These are phyloP conservation scores for Lasiosphaeriaceae sp. DNA, from an alignment of 495 filamentous ascomycete genomes.

Conservation along the genomic window DNA sequence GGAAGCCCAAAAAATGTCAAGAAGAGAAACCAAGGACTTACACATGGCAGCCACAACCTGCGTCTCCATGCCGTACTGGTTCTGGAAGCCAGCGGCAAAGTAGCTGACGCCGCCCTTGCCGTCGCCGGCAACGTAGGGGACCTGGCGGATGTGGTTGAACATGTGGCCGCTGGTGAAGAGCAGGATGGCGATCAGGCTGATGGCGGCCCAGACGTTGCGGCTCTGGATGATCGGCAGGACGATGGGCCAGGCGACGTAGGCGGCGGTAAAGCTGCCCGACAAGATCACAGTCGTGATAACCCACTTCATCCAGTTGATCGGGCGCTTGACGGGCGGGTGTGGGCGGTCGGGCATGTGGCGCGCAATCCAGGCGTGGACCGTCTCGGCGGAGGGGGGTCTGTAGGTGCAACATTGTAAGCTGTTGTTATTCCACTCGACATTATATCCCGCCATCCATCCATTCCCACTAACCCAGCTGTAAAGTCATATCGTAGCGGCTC, in stretches of 20 bases:
- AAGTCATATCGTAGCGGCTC: slow-evolving; percentile 86
- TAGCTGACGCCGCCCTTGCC: slow-evolving; percentile 84
- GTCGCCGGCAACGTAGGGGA: slow-evolving; percentile 89
- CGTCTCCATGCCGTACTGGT: slow-evolving; percentile 92
- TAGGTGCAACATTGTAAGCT: background rate
- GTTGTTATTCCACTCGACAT: background rate
- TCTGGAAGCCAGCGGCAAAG: slow-evolving; percentile 91
- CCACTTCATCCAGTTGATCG: slow-evolving; percentile 80
- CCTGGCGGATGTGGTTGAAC: slow-evolving; percentile 98
- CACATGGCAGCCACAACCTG: slow-evolving; percentile 95
- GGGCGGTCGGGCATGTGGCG: slow-evolving; percentile 72
- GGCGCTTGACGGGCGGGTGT: slow-evolving; percentile 72
- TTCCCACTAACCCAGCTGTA: slow-evolving; percentile 60
- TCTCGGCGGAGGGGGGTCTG: slow-evolving; percentile 71
- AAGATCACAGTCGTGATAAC: slow-evolving; percentile 61
- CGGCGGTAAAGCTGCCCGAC: slow-evolving; percentile 61
- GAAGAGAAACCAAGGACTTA: slow-evolving; percentile 49
- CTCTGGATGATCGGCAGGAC: slow-evolving; percentile 83
- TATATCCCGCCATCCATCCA: background rate
- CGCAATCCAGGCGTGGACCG: slow-evolving; percentile 71
- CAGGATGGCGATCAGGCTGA: slow-evolving; percentile 85
- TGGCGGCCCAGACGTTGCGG: slow-evolving; percentile 87
- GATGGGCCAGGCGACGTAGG: slow-evolving; percentile 76
- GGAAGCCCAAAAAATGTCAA: slow-evolving; percentile 10
- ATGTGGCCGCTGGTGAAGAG: slow-evolving; percentile 96